Evolutionary conservation across 345 rosid species (phyloP).

Genomic region (Streptanthus diversifolius): DNA sequence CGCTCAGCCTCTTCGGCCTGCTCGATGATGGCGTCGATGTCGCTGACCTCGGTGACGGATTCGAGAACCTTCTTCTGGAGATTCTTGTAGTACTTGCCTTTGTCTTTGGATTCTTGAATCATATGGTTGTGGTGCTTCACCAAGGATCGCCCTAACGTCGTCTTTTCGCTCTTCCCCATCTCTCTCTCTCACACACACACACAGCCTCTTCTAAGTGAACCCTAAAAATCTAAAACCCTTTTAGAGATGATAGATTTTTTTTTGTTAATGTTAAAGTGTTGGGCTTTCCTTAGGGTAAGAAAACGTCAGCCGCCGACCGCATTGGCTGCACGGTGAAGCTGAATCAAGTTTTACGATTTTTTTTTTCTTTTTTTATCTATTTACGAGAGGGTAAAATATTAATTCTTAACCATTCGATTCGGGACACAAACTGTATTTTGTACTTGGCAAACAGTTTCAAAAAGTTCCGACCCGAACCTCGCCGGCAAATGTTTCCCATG

Average conservation of each 20-base stretch:
- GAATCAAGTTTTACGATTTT: neutral
- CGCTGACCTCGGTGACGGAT: conserved; percentile 75
- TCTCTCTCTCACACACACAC: neutral
- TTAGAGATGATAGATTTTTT: neutral
- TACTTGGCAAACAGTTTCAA: neutral
- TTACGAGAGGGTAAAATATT: neutral
- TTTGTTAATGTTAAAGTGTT: conserved; percentile 5
- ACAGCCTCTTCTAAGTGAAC: conserved; percentile 18
- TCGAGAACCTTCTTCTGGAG: conserved; percentile 79
- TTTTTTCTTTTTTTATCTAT: neutral
- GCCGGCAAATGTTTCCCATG: conserved; percentile 29
- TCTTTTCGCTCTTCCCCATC: conserved; percentile 84
- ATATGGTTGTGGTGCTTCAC: conserved; percentile 93
- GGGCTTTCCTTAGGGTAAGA: conserved; percentile 15
- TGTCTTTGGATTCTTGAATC: conserved; percentile 82
- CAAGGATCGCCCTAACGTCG: conserved; percentile 67
- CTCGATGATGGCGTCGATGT: conserved; percentile 79
- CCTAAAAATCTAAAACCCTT: conserved; percentile 19
- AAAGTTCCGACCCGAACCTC: neutral
- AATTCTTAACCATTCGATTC: neutral
- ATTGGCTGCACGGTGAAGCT: conserved; percentile 2
- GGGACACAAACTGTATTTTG: neutral
- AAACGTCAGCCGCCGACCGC: conserved; percentile 13
- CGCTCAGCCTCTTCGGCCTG: conserved; percentile 70
- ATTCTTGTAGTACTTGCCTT: conserved; percentile 59